Conservation (phyloP, 768 basidiomycete genomes). For the Boletus vinaceobasis region DNA sequence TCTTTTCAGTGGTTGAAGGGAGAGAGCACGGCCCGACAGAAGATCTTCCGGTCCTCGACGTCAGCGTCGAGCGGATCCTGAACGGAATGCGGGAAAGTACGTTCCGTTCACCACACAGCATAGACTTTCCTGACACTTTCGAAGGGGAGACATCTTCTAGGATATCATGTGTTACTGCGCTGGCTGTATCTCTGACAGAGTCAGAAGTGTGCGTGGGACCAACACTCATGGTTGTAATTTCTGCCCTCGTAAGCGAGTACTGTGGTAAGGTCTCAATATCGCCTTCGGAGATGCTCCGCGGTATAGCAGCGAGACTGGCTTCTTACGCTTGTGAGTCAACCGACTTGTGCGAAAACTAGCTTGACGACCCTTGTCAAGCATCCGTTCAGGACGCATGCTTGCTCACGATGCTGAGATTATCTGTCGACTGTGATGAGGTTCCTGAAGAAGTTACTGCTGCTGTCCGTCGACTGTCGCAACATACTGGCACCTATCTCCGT, state of each 20-base stretch:
- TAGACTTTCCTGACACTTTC: constrained; percentile 9
- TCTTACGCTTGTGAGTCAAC: constrained; percentile 43
- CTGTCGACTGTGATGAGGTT: constrained; percentile 54
- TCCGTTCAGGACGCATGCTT: constrained; percentile 72
- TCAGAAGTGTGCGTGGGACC: constrained; percentile 40
- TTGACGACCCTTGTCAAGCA: constrained; percentile 36
- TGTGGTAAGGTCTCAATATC: constrained; percentile 48
- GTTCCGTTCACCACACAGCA: constrained; percentile 6
- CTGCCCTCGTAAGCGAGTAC: constrained; percentile 66
- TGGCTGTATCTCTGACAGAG: constrained; percentile 45
- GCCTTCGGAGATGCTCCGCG: constrained; percentile 46
- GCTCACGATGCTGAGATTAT: constrained; percentile 66
- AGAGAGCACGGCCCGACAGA: constrained; percentile 23
- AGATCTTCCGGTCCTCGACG: constrained; percentile 47
- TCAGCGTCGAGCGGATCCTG: constrained; percentile 54
- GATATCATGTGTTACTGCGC: constrained; percentile 41
- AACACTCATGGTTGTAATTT: constrained; percentile 62
- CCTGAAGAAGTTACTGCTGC: constrained; percentile 41
- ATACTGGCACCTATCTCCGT: constrained; percentile 53
- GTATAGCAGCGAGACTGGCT: constrained; percentile 41
- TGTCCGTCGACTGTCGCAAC: constrained; percentile 43
- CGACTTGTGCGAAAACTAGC: constrained; percentile 8
- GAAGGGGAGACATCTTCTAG: constrained; percentile 41
- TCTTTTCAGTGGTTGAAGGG: constrained; percentile 39
- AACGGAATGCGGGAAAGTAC: constrained; percentile 49